Evolutionary conservation across 2,329 filamentous ascomycete species (phyloP), one percentile per base, ranked within the genome.

Genomic region (Zymoseptoria passerinii): DNA sequence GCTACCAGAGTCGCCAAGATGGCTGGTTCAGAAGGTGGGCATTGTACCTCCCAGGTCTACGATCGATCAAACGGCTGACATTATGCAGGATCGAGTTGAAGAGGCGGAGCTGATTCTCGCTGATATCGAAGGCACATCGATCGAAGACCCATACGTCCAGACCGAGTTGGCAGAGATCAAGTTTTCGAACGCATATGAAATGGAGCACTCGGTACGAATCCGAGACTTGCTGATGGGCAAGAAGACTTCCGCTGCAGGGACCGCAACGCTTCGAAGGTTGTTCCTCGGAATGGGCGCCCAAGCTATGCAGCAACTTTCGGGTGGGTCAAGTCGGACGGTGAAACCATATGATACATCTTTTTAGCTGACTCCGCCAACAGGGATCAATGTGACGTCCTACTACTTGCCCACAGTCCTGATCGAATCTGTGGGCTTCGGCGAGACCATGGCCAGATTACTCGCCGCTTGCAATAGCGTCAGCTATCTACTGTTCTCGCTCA

Each of bases 391-490:
- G 1, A 75, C 74, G 4, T 71, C 68, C 4, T 80, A 80, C 61
- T 83, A 80, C 57, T 71, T 85, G 0, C 82, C 82, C 0, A 83
- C 83, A 44, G 81, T 87, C 0, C 76, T 86, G 7, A 84, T 81
- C 56, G 68, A 80, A 51, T 81, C 76, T 6, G 81, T 86, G 7
- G 81, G 82, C 0, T 75, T 84, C 27, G 70, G 70, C 28, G 75
- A 83, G 58, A 74, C 74, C 48, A 76, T 79, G 65, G 78, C 80
- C 2, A 75, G 82, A 4, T 70, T 86, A 0, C 73, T 86, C 18
- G 78, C 82, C 1, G 83, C 80, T 1, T 78, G 80, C 58, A 85
- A 80, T 61, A 74, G 74, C 1, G 75, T 79, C 18, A 75, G 73
- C 18, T 81, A 80, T 61, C 72, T 81, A 1, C 66, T 80, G 28